Base-by-base conservation (phyloP, 805 yeast species). In the Maudiozyma serrabonitensis region DNA sequence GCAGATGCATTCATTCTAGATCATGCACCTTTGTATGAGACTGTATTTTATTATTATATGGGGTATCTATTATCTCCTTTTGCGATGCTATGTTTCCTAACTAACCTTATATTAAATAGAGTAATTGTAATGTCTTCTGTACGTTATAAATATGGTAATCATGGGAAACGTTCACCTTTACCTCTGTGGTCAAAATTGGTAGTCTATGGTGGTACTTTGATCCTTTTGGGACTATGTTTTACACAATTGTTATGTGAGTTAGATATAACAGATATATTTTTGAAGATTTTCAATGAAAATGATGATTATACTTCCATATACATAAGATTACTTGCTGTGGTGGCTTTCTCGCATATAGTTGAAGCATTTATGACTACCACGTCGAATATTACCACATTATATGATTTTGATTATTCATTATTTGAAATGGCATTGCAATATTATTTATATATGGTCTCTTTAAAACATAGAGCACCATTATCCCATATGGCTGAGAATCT, bases 61-160 rank as follows among this genome's bases (percentile, higher is more conserved):
- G 67, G 71, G 25, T 78, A 76, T 55, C 70, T 78, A 52, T 61
- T 75, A 15, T 72, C 79, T 12, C 74, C 75, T 0, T 78, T 74
- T 57, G 76, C 81, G 1, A 61, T 73, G 25, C 67, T 71, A 28
- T 80, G 84, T 61, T 76, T 80, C 73, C 58, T 75, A 8, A 77
- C 80, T 54, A 85, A 83, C 0, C 66, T 81, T 4, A 56, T 80
- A 2, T 64, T 81, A 52, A 81, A 82, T 61, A 66, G 87, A 54
- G 75, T 82, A 4, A 69, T 73, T 19, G 75, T 78, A 3, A 79
- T 81, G 72, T 81, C 85, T 2, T 69, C 81, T 0, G 66, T 79
- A 6, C 59, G 81, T 48, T 62, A 75, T 21, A 70, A 70, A 39
- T 58, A 58, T 2, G 32, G 21, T 18, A 32, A 12, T 12, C n/a